Evolutionary conservation across 495 filamentous ascomycete genomes (phyloP).

Genomic region (Letharia lupina): DNA sequence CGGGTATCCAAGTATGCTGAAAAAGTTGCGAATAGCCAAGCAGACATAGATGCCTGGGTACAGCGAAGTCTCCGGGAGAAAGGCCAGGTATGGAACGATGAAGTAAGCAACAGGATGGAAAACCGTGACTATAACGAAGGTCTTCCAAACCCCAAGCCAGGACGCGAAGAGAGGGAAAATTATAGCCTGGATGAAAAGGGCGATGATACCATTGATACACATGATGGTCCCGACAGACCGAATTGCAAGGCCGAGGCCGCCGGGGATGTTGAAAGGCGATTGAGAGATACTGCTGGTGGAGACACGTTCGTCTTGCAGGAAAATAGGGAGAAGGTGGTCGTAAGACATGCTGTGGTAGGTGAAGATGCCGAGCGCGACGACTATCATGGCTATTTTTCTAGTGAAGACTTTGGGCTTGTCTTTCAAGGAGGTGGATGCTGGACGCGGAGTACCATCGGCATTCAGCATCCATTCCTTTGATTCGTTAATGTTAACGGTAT

Average conservation of each 20-base stretch:
- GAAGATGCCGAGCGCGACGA: constrained; percentile 68
- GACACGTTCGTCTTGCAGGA: constrained; percentile 60
- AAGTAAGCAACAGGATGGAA: constrained; percentile 71
- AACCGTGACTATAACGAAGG: constrained; percentile 64
- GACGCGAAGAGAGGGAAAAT: constrained; percentile 66
- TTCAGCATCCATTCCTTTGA: constrained; percentile 43
- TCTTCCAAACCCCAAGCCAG: constrained; percentile 62
- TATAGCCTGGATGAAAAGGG: constrained; percentile 67
- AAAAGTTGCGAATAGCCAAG: constrained; percentile 61
- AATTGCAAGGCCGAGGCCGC: constrained; percentile 65
- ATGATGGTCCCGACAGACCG: constrained; percentile 70
- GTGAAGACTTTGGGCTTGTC: constrained; percentile 47
- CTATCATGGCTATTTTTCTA: constrained; percentile 57
- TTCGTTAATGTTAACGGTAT: constrained; percentile 44
- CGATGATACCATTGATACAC: constrained; percentile 70
- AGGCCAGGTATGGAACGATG: constrained; percentile 60
- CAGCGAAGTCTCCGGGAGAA: constrained; percentile 49
- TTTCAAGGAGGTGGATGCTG: constrained; percentile 28
- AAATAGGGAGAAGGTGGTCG: constrained; percentile 76
- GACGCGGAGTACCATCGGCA: constrained; percentile 38
- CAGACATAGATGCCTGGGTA: constrained; percentile 67
- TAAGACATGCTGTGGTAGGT: constrained; percentile 86
- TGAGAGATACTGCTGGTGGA: constrained; percentile 24
- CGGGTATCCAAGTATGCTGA: constrained; percentile 70
- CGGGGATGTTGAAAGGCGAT: constrained; percentile 52